Evolutionary conservation across 345 rosid genomes (phyloP).

Genomic region (Linum tenue): DNA sequence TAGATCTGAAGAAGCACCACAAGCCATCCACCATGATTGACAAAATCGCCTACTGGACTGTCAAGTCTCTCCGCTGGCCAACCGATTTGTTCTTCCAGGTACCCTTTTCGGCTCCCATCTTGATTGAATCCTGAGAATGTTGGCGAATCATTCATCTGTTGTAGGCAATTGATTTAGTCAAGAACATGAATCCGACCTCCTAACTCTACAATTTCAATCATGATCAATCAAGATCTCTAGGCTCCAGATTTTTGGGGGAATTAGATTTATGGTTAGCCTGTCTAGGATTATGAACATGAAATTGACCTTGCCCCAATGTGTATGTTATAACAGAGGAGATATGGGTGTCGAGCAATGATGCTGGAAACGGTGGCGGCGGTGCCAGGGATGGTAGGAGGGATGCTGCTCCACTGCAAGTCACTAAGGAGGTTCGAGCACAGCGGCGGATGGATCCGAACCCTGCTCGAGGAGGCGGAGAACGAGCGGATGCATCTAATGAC

Average conservation of each 20-base stretch:
- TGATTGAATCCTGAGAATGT: not conserved
- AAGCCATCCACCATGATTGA: constrained; percentile 39
- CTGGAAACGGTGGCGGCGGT: constrained; percentile 80
- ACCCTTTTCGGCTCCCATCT: not conserved
- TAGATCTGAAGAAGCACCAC: constrained; percentile 69
- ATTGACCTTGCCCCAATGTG: too few species aligned
- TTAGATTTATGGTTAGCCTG: too few species aligned
- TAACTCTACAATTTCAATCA: too few species aligned
- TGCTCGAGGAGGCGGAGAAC: constrained; percentile 79
- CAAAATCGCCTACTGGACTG: constrained; percentile 56
- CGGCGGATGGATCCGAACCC: constrained; percentile 75
- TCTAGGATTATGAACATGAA: too few species aligned
- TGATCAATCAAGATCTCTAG: too few species aligned
- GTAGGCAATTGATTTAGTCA: too few species aligned
- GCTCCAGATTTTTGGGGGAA: too few species aligned
- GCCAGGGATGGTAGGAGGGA: constrained; percentile 75
- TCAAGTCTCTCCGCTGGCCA: constrained; percentile 59
- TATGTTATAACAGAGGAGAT: constrained; percentile 33
- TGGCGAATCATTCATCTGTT: too few species aligned
- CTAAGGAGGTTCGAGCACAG: constrained; percentile 63
- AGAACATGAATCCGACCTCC: too few species aligned
- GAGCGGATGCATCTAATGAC: constrained; percentile 91
- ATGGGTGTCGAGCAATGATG: constrained; percentile 85
- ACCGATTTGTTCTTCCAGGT: constrained; percentile 75
- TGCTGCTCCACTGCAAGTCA: constrained; percentile 72